Evolutionary conservation across 2,329 filamentous ascomycete species (phyloP).

Genomic region (Cladophialophora yegresii): DNA sequence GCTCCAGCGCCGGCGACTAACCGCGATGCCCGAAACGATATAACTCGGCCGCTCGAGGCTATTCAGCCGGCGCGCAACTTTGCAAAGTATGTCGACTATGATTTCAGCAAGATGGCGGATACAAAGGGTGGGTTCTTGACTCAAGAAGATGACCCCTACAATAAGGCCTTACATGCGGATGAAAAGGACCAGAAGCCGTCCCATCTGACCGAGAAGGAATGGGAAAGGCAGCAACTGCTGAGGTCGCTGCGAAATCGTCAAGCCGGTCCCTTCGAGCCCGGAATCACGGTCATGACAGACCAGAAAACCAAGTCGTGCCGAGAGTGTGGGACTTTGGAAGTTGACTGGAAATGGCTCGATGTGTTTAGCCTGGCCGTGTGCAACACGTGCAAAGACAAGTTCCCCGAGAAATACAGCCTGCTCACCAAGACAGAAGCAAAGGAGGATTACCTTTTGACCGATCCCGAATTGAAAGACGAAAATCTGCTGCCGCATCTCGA

Average conservation of each 20-base stretch:
- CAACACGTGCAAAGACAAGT: constrained; percentile 80
- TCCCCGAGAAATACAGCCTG: constrained; percentile 88
- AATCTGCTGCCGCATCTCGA: constrained; percentile 84
- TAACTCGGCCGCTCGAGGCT: constrained; percentile 46
- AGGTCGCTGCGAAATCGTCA: constrained; percentile 71
- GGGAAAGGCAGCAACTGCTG: constrained; percentile 80
- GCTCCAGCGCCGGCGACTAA: constrained; percentile 60
- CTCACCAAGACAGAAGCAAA: constrained; percentile 95
- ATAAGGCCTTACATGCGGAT: constrained; percentile 68
- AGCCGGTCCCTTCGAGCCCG: constrained; percentile 83
- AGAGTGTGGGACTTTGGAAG: constrained; percentile 81
- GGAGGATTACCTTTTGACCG: constrained; percentile 93
- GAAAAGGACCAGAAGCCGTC: constrained; percentile 70
- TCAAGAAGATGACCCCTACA: constrained; percentile 87
- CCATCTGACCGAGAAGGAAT: constrained; percentile 86
- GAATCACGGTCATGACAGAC: constrained; percentile 70
- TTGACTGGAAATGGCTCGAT: constrained; percentile 94
- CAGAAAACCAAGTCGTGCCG: constrained; percentile 71
- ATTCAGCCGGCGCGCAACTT: constrained; percentile 84
- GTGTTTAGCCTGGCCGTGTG: constrained; percentile 76
- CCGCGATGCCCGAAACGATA: constrained; percentile 65
- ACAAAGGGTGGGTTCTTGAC: constrained; percentile 94
- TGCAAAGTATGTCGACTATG: constrained; percentile 93
- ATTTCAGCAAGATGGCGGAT: constrained; percentile 96
- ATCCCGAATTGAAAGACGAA: constrained; percentile 86